Conservation (phyloP, 306 rosid genomes). For the Pyrus communis region DNA sequence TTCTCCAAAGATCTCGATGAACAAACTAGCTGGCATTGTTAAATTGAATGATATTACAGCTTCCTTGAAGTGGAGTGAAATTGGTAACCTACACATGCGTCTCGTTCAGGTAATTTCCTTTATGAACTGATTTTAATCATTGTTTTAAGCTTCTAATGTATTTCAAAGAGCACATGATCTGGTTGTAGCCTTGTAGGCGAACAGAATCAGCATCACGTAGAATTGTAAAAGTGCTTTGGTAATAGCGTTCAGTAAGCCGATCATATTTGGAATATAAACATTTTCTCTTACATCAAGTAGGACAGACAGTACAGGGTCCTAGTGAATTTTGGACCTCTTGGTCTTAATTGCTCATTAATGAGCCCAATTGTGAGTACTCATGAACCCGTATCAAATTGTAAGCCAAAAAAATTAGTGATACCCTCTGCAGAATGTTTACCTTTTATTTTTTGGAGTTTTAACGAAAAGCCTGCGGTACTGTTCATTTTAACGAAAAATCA, state of each 20-base stretch:
- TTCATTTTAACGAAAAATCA: no score
- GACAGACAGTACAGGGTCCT: background rate
- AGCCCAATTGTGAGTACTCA: background rate
- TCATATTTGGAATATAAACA: background rate
- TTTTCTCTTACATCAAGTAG: background rate
- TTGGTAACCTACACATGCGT: conserved; percentile 51
- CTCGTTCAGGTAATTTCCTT: conserved; percentile 52
- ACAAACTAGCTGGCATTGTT: conserved; percentile 42
- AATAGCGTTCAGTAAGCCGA: background rate
- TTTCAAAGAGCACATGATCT: background rate
- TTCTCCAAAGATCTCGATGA: conserved; percentile 40
- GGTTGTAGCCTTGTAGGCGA: background rate
- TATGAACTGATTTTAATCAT: background rate
- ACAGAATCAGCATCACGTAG: background rate
- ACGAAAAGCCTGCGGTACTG: no score
- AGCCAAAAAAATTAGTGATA: background rate
- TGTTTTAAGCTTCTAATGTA: background rate
- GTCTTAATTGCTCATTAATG: background rate
- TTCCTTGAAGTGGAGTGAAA: conserved; percentile 77
- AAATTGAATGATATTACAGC: conserved; percentile 37
- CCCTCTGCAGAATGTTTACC: background rate
- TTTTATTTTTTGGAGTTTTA: background rate
- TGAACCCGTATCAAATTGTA: background rate
- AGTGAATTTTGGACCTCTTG: background rate
- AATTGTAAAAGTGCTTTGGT: background rate